phyloP scores from a whole-genome alignment of 805 yeast genomes.

The Suhomyces sp. region DNA sequence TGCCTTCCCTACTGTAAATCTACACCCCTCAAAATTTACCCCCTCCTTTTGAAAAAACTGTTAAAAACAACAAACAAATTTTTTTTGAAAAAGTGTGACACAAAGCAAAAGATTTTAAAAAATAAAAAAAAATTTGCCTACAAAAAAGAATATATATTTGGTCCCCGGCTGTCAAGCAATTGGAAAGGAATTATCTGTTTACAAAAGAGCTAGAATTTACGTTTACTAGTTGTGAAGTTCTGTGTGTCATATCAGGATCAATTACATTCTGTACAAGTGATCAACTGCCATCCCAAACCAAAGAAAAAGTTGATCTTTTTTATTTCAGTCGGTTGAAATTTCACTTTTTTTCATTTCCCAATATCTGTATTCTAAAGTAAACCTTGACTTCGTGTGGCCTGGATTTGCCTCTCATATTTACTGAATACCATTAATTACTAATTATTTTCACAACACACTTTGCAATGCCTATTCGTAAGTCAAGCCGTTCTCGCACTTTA shows the following conservation, averaged over 20 bases:
- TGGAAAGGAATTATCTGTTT: neutral
- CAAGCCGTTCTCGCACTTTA: constrained; percentile 24
- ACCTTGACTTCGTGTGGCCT: neutral
- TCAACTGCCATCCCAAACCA: neutral
- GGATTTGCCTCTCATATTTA: constrained; percentile 1
- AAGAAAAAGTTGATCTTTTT: neutral
- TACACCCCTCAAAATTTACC: neutral
- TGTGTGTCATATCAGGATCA: neutral
- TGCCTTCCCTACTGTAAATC: neutral
- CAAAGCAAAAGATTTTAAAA: constrained; percentile 1
- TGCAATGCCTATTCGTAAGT: constrained; percentile 28
- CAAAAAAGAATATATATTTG: constrained; percentile 2
- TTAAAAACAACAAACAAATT: constrained; percentile 3
- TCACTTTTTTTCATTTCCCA: neutral
- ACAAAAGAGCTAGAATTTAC: neutral
- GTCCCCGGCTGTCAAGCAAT: constrained; percentile 1
- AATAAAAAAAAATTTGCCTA: constrained; percentile 6
- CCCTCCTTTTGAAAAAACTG: neutral
- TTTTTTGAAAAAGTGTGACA: neutral
- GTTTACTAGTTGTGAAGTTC: neutral
- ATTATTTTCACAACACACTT: neutral
- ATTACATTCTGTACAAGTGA: neutral
- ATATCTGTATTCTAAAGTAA: neutral
- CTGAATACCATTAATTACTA: neutral
- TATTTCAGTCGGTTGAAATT: neutral